These are phyloP conservation scores for Chytriomyces sp. DNA, from an alignment of 192 early-diverging fungal genomes.

Conservation along the genomic window DNA sequence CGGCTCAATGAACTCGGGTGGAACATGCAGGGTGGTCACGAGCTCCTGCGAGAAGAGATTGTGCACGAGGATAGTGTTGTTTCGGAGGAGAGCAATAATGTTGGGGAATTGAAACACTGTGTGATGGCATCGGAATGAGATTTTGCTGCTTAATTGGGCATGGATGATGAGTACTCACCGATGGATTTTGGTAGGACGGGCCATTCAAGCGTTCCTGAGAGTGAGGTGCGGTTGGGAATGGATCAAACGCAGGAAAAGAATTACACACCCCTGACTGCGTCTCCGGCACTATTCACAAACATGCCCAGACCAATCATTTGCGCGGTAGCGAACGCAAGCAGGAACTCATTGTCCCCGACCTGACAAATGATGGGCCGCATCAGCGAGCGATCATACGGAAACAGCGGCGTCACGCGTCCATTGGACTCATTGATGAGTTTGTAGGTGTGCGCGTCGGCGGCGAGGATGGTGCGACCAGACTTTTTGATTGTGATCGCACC, in stretches of 20 bases:
- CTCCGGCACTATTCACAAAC: constrained; percentile 68
- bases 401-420: constrained; percentile 45
- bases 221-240: neutral
- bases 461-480: constrained; percentile 58
- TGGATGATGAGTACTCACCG: constrained; percentile 37
- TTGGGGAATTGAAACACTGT: constrained; percentile 78
- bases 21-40: constrained; percentile 55
- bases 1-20: constrained; percentile 28
- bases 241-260: constrained; percentile 40
- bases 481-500: constrained; percentile 61
- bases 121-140: neutral
- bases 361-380: constrained; percentile 65
- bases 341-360: constrained; percentile 67
- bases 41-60: constrained; percentile 67
- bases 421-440: constrained; percentile 62
- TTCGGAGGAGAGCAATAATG: constrained; percentile 66
- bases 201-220: constrained; percentile 56
- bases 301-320: constrained; percentile 65
- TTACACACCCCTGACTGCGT: constrained; percentile 70
- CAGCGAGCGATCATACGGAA: constrained; percentile 54
- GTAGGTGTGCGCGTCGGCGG: constrained; percentile 72
- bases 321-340: constrained; percentile 62
- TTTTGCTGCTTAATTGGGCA: neutral
- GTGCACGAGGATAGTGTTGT: constrained; percentile 74
- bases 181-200: constrained; percentile 51